phyloP scores from a whole-genome alignment of 2,329 filamentous ascomycete species.

The Beauveria varroae region DNA sequence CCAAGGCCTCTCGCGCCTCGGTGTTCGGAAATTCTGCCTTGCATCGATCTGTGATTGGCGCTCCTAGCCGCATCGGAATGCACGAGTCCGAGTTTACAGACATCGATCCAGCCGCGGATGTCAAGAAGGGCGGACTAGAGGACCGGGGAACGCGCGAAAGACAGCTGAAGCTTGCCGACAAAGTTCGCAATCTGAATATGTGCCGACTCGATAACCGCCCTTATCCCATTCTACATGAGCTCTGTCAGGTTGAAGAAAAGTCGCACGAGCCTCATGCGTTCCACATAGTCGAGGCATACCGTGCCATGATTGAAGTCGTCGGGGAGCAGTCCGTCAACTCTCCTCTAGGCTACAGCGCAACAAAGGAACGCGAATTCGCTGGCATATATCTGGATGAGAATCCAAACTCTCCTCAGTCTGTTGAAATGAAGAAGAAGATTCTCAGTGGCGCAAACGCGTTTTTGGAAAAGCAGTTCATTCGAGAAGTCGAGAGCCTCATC shows the following conservation, averaged over 20 bases:
- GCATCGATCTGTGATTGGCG: conserved; percentile 81
- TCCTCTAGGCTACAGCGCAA: conserved; percentile 52
- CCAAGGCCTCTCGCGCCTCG: conserved; percentile 42
- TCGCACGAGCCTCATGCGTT: conserved; percentile 63
- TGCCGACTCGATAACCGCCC: conserved; percentile 57
- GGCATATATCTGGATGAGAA: conserved; percentile 70
- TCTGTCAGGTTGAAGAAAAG: conserved; percentile 65
- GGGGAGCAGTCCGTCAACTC: conserved; percentile 59
- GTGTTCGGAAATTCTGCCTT: conserved; percentile 55
- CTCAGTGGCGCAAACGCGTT: conserved; percentile 71
- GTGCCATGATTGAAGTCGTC: conserved; percentile 71
- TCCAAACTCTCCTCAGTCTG: conserved; percentile 53
- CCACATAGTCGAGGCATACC: conserved; percentile 75
- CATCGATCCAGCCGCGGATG: conserved; percentile 49
- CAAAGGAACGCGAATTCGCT: conserved; percentile 70
- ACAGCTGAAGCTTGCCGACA: conserved; percentile 71
- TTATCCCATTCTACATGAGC: conserved; percentile 69
- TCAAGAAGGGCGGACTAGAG: conserved; percentile 47
- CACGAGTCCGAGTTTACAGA: conserved; percentile 63
- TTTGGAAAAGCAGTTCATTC: conserved; percentile 74
- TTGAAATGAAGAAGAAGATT: conserved; percentile 69
- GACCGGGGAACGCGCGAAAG: conserved; percentile 76
- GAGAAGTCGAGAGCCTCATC: conserved; percentile 69
- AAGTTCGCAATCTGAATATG: conserved; percentile 71
- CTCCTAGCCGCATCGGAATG: conserved; percentile 59